A percentile compares a stretch with the other conserved stretches of the same genome.
phyloP scores from a whole-genome alignment of 176 grass and related monocot species.

The Triticum turgidum region DNA sequence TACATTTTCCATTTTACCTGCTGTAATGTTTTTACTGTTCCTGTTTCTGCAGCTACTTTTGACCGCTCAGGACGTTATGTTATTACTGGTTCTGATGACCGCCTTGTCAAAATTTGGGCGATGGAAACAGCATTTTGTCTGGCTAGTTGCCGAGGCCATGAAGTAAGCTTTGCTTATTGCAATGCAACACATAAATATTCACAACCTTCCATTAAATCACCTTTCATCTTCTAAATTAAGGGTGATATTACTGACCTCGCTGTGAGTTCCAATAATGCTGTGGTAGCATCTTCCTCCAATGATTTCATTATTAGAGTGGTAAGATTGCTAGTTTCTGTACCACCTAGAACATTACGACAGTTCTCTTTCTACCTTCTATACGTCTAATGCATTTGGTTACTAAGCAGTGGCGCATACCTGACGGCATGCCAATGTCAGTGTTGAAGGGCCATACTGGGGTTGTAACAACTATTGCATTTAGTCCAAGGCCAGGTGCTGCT shows the following conservation, averaged over 20 bases:
- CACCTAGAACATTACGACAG: conserved; percentile 3
- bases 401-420: conserved; percentile 89
- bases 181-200: background rate
- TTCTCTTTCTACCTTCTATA: conserved; percentile 25
- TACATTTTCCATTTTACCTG: background rate
- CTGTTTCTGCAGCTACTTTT: conserved; percentile 75
- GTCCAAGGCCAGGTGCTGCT: conserved; percentile 82
- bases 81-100: conserved; percentile 95
- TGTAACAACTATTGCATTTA: conserved; percentile 97
- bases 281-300: conserved; percentile 97
- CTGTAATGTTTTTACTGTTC: conserved; percentile 5
- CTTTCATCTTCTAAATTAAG: conserved; percentile 49
- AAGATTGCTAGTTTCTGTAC: conserved; percentile 31
- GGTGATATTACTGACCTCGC: conserved; percentile 98
- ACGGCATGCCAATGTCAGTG: conserved; percentile 92
- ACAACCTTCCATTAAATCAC: conserved; percentile 20
- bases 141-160: conserved; percentile 90
- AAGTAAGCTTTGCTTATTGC: conserved; percentile 59
- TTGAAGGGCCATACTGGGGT: conserved; percentile 81
- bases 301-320: conserved; percentile 99
- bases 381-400: conserved; percentile 31
- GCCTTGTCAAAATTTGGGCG: conserved; percentile 96
- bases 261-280: conserved; percentile 94
- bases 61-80: conserved; percentile 84
- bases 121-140: conserved; percentile 98